phyloP scores from a whole-genome alignment of 2,329 filamentous ascomycete species.

The Colletotrichum euphorbiae region DNA sequence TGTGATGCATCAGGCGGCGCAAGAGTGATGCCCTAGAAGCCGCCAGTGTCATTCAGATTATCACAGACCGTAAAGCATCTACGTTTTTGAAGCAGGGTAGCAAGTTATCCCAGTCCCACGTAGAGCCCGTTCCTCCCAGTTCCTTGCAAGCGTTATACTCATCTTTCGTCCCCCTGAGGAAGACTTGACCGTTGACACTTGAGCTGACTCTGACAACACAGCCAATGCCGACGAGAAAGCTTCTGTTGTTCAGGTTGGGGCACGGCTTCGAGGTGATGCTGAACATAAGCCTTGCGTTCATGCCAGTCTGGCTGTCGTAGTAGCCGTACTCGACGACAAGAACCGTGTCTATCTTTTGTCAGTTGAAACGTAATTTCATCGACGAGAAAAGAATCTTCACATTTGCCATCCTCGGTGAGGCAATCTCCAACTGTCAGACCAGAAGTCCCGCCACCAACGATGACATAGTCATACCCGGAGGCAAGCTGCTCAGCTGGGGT shows the following conservation, averaged over 20 bases:
- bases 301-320: constrained; percentile 41
- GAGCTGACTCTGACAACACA: constrained; percentile 54
- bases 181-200: constrained; percentile 54
- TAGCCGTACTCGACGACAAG: constrained; percentile 39
- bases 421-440: constrained; percentile 55
- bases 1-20: constrained; percentile 38
- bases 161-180: constrained; percentile 49
- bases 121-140: constrained; percentile 59
- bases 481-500: constrained; percentile 28
- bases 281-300: constrained; percentile 44
- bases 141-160: constrained; percentile 59
- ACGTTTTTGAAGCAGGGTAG: constrained; percentile 60
- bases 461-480: constrained; percentile 47
- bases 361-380: too few relatives aligned
- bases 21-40: constrained; percentile 39
- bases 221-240: constrained; percentile 46
- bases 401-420: constrained; percentile 51
- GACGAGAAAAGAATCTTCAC: constrained; percentile 40
- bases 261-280: constrained; percentile 48
- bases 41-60: neutral
- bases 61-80: neutral
- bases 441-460: constrained; percentile 57
- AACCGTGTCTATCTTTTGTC: constrained; percentile 24
- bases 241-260: constrained; percentile 43
- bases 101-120: constrained; percentile 52